Evolutionary conservation across 257 asterid species (phyloP).

Genomic region (Petrea volubilis): DNA sequence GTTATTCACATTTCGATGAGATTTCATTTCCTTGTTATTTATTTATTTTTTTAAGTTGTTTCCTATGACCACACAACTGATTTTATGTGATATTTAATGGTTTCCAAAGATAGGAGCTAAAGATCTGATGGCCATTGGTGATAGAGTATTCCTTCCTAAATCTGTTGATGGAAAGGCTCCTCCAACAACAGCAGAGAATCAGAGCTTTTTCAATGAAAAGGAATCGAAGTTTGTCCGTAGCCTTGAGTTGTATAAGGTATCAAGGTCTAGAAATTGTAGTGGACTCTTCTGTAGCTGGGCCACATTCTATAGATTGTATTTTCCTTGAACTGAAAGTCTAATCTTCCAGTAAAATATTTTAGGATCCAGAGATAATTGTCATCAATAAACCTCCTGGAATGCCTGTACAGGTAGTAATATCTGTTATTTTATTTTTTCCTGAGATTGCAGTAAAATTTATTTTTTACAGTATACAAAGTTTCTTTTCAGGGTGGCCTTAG

Average conservation of each 20-base stretch:
- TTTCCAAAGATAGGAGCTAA: conserved; percentile 71
- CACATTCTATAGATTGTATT: conserved; percentile 13
- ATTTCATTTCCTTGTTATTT: neutral
- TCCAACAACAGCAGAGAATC: conserved; percentile 31
- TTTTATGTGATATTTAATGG: conserved; percentile 16
- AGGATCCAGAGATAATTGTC: conserved; percentile 79
- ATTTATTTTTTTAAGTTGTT: neutral
- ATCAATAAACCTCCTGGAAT: conserved; percentile 92
- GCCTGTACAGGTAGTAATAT: conserved; percentile 82
- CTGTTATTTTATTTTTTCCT: neutral
- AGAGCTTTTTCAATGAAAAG: conserved; percentile 38
- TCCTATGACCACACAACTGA: neutral
- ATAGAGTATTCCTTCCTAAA: conserved; percentile 69
- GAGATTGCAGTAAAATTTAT: conserved; percentile 16
- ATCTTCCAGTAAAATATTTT: conserved; percentile 12
- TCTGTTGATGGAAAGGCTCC: conserved; percentile 58
- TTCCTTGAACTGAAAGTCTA: conserved; percentile 11
- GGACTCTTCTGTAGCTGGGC: neutral
- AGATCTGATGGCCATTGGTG: conserved; percentile 68
- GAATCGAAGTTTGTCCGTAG: conserved; percentile 58
- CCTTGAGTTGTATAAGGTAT: conserved; percentile 75
- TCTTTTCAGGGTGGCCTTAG: conserved; percentile 85
- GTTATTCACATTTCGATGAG: neutral
- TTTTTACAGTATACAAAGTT: conserved; percentile 5
- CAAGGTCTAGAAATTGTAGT: neutral